These are phyloP conservation scores for Botryotinia globosa DNA, from an alignment of 2,329 filamentous ascomycete genomes.

Conservation along the genomic window DNA sequence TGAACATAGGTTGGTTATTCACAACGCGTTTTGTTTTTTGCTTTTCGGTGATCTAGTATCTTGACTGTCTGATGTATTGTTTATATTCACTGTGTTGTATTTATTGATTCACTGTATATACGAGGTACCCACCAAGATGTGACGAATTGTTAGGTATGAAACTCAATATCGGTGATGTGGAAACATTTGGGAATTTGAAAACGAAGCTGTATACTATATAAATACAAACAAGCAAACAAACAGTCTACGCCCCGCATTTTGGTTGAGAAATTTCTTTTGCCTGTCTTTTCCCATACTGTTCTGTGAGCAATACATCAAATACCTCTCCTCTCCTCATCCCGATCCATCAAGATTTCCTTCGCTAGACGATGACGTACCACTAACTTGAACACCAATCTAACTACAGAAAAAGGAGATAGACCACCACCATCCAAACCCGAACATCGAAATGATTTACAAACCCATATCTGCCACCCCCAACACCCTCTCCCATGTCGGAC, in stretches of 20 bases:
- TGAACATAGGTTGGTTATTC: too few relatives aligned
- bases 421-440: not conserved
- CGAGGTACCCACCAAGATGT: too few relatives aligned
- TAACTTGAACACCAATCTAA: not conserved
- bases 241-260: fast-evolving
- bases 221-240: not conserved
- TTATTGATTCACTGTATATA: not conserved
- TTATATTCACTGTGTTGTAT: not conserved
- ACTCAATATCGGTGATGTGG: not conserved
- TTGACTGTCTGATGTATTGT: not conserved
- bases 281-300: not conserved
- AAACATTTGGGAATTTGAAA: not conserved
- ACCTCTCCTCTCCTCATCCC: too few relatives aligned
- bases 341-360: not conserved
- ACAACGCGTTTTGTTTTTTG: too few relatives aligned
- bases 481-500: too few relatives aligned
- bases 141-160: not conserved
- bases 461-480: fast-evolving
- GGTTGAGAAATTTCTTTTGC: not conserved
- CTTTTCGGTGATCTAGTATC: too few relatives aligned
- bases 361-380: not conserved
- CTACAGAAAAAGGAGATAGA: too few relatives aligned
- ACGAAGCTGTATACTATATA: fast-evolving
- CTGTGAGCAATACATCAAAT: not conserved
- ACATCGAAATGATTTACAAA: not conserved